Evolutionary conservation across 805 yeast species (phyloP).

Genomic region (Barnettozyma sucrosica): DNA sequence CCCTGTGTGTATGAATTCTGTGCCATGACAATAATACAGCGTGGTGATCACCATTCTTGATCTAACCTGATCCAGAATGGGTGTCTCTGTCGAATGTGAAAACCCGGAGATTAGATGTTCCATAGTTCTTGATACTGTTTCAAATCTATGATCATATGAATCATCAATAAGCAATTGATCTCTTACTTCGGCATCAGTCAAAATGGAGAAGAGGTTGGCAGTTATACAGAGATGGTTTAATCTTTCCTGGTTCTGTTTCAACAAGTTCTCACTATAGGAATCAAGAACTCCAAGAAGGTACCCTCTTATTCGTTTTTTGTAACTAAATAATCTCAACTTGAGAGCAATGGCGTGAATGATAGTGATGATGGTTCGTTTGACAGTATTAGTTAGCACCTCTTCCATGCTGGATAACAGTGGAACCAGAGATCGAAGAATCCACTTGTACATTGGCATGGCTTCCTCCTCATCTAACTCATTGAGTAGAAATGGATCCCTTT

Average conservation of each 20-base stretch:
- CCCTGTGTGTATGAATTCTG: constrained; percentile 12
- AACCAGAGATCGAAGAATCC: constrained; percentile 20
- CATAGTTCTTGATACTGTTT: constrained; percentile 21
- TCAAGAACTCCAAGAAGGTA: constrained; percentile 16
- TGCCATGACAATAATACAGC: constrained; percentile 14
- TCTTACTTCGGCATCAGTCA: constrained; percentile 20
- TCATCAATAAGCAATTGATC: constrained; percentile 18
- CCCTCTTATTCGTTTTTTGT: constrained; percentile 15
- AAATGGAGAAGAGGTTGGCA: constrained; percentile 18
- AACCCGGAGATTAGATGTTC: constrained; percentile 15
- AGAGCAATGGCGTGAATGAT: constrained; percentile 17
- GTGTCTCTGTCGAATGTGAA: constrained; percentile 1
- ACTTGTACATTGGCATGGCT: constrained; percentile 12
- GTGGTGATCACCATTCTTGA: constrained; percentile 19
- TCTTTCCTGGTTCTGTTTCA: constrained; percentile 13
- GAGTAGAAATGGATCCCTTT: constrained; percentile 17
- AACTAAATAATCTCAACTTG: constrained; percentile 18
- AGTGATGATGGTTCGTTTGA: constrained; percentile 20
- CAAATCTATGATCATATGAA: constrained; percentile 21
- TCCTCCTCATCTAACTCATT: constrained; percentile 11
- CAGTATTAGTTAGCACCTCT: constrained; percentile 12
- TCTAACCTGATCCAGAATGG: constrained; percentile 15
- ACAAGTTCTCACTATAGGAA: constrained; percentile 9
- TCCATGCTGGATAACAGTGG: constrained; percentile 14
- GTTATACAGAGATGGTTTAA: constrained; percentile 15